phyloP scores from a whole-genome alignment of 345 rosid genomes.

The Heritiera littoralis region DNA sequence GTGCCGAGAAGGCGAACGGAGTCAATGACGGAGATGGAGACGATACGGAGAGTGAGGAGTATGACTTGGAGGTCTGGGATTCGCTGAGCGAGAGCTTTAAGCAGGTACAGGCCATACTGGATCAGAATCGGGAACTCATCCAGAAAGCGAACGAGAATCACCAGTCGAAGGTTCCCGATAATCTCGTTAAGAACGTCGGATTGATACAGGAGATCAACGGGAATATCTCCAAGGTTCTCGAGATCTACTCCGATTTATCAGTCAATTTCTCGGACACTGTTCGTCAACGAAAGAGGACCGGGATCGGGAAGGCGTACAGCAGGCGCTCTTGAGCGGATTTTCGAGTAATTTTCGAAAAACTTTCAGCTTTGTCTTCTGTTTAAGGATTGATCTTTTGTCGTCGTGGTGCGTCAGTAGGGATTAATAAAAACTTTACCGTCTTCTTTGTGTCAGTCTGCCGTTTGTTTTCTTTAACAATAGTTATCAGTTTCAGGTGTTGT shows the following conservation, averaged over 20 bases:
- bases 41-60: constrained; percentile 26
- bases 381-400: background rate
- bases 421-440: background rate
- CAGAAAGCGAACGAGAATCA: constrained; percentile 75
- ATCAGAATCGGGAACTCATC: constrained; percentile 60
- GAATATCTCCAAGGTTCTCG: constrained; percentile 56
- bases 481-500: background rate
- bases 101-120: constrained; percentile 58
- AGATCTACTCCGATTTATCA: constrained; percentile 60
- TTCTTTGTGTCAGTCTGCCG: background rate
- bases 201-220: constrained; percentile 65
- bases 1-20: constrained; percentile 5
- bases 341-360: constrained; percentile 13
- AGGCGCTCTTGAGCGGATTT: constrained; percentile 21
- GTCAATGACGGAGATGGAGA: constrained; percentile 17
- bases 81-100: constrained; percentile 42
- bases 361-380: background rate
- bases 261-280: constrained; percentile 38
- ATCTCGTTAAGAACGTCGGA: constrained; percentile 62
- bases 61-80: constrained; percentile 51
- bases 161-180: constrained; percentile 50
- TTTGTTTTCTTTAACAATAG: constrained; percentile 1
- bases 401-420: background rate
- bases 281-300: constrained; percentile 28
- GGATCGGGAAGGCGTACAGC: constrained; percentile 25